Percentiles rank a stretch among this genome's conserved stretches.
These are phyloP conservation scores for Rhinocladiella similis DNA, from an alignment of 2,329 filamentous ascomycete genomes.

Conservation along the genomic window DNA sequence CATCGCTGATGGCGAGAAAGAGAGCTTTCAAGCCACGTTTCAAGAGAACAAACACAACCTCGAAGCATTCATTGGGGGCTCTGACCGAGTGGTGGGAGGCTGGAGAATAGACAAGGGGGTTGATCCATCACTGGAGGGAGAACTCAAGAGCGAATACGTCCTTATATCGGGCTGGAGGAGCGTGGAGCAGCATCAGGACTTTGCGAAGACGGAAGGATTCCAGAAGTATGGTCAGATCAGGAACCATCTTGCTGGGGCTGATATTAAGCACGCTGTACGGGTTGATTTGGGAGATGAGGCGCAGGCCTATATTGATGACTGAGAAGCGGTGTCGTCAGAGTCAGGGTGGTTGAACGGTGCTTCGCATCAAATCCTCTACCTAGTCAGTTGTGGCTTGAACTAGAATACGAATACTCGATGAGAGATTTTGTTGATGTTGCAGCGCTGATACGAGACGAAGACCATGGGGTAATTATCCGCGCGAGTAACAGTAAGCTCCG, in stretches of 20 bases:
- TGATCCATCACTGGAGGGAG: conserved; percentile 15
- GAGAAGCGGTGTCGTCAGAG: neutral
- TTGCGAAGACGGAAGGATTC: conserved; percentile 37
- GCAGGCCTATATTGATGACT: neutral
- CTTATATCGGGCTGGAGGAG: conserved; percentile 42
- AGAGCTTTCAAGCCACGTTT: conserved; percentile 8
- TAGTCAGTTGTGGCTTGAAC: conserved; percentile 6
- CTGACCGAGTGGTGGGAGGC: conserved; percentile 36
- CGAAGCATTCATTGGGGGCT: conserved; percentile 27
- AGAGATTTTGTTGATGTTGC: neutral
- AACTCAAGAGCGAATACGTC: conserved; percentile 43
- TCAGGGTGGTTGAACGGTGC: neutral
- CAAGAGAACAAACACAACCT: conserved; percentile 7
- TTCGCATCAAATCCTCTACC: no score
- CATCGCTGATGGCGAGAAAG: conserved; percentile 10
- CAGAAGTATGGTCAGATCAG: conserved; percentile 31
- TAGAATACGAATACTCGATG: neutral
- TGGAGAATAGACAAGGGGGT: conserved; percentile 41
- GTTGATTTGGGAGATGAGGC: conserved; percentile 1
- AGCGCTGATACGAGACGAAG: no score
- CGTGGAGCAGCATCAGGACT: conserved; percentile 37
- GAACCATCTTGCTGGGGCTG: conserved; percentile 28
- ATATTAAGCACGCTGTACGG: conserved; percentile 33
- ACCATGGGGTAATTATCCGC: neutral
- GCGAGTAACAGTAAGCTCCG: neutral